A percentile compares a stretch with the other conserved stretches of the same genome.
Conservation (phyloP, 1,284 basidiomycete genomes). For the Cerrena zonata region DNA sequence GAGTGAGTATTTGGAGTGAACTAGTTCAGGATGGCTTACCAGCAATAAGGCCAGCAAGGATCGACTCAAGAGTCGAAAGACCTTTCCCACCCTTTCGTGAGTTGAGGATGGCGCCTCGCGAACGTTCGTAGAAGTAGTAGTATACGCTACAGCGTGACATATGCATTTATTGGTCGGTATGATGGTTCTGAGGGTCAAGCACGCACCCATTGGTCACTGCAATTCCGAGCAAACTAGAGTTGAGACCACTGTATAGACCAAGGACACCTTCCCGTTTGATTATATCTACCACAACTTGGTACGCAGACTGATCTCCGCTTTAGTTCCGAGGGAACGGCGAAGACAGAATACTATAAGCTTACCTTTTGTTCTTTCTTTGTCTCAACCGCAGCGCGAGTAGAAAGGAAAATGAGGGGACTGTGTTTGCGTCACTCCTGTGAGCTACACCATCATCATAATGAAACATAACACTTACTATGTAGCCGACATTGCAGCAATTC, state of each 20-base stretch:
- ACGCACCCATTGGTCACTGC: conserved; percentile 82
- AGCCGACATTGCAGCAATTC: conserved; percentile 82
- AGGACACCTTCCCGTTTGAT: conserved; percentile 79
- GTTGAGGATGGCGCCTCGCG: conserved; percentile 50
- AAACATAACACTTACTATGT: conserved; percentile 60
- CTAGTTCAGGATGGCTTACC: no score
- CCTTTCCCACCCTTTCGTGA: conserved; percentile 59
- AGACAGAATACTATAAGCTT: conserved; percentile 16
- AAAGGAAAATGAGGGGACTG: conserved; percentile 90
- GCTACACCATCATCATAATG: conserved; percentile 8
- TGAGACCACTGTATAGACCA: conserved; percentile 85
- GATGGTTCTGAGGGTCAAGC: no score
- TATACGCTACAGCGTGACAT: conserved; percentile 55
- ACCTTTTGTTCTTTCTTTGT: conserved; percentile 75
- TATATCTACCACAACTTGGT: conserved; percentile 66
- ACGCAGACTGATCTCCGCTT: conserved; percentile 36
- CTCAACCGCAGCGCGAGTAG: conserved; percentile 89
- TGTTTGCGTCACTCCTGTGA: no score
- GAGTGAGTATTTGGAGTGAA: no score
- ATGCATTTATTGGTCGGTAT: neutral
- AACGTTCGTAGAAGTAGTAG: conserved; percentile 79
- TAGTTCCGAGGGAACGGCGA: neutral
- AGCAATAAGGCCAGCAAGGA: conserved; percentile 84
- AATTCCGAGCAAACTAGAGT: conserved; percentile 84
- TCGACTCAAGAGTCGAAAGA: conserved; percentile 81